These are phyloP conservation scores for Ophiostoma sp. DNA, from an alignment of 2,329 filamentous ascomycete species.

Conservation along the genomic window DNA sequence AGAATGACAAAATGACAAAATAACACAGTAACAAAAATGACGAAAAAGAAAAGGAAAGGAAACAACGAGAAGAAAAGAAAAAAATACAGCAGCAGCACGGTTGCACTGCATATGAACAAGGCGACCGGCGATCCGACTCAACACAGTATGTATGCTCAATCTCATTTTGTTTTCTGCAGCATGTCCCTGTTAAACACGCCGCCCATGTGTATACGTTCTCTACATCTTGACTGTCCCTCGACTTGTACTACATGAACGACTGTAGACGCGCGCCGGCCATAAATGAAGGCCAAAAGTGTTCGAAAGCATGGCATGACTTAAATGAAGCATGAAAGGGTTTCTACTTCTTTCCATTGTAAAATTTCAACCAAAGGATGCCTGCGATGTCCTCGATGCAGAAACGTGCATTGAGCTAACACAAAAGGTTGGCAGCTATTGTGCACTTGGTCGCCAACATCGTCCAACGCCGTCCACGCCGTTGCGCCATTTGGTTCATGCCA, in stretches of 20 bases:
- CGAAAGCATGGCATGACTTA: not conserved
- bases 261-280: not conserved
- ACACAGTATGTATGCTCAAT: not conserved
- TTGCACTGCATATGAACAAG: slow-evolving; percentile 6
- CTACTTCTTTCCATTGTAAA: not conserved
- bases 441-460: not conserved
- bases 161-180: not conserved
- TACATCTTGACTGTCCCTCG: not conserved
- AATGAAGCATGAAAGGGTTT: not conserved
- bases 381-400: not conserved
- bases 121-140: not conserved
- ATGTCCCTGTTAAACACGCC: not conserved
- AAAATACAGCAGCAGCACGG: not conserved
- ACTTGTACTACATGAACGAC: not conserved
- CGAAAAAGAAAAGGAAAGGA: not conserved
- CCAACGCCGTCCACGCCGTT: not conserved
- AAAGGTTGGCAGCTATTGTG: not conserved
- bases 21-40: not conserved
- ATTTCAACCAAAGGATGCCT: not conserved
- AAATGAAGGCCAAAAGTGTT: not conserved
- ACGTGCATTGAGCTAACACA: not conserved
- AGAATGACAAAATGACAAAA: not conserved
- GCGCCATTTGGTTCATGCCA: not conserved
- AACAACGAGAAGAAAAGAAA: not conserved
- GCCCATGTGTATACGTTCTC: not conserved